Evolutionary conservation across 805 yeast genomes (phyloP), one percentile per base, ranked within the genome.

Genomic region (Zygosaccharomyces pseudorouxii): DNA sequence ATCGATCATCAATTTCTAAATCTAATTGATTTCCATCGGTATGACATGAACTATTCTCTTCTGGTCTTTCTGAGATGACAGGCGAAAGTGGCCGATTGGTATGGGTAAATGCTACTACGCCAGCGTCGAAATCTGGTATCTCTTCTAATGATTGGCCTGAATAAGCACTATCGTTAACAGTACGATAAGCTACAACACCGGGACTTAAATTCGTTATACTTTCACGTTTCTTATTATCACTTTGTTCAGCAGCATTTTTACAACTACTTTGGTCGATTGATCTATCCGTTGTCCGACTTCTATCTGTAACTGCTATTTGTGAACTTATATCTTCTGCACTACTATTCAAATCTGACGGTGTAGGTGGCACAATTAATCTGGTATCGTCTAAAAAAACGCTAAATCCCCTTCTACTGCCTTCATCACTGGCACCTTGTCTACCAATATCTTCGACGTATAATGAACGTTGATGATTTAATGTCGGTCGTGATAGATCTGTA

Each of bases 301-400:
- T 33, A 30, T 30, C 16, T 30, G 33, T 8, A 14, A 33, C 5
- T 6, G 37, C 37, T 16, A 6, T 20, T 16, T 16, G 20, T 33
- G 37, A 33, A 9, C 19, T 7, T 18, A 33, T 4, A 16, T 33
- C 37, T 7, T 33, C 37, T 16, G 11, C 19, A 33, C 37, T 33
- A 14, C 37, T 33, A 14, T 33, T 33, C 37, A 41, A 22, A 22
- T 41, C 44, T 29, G 44, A 29, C 19, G 25, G 44, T 7, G 44
- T 28, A 9, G 36, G 44, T 11, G 36, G 44, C 5, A 28, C 27
- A n/a, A 11, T 22, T n/a, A 41, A 10, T 18, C 44, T 29, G 18
- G 44, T 29, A 23, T 41, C 44, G 25, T 41, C 44, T 16, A 41
- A 41, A 16, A 29, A 41, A 28, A 41, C 44, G 12, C 44, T 41